phyloP scores from a whole-genome alignment of 2,329 filamentous ascomycete genomes.

The Chrysoporthe cubensis region DNA sequence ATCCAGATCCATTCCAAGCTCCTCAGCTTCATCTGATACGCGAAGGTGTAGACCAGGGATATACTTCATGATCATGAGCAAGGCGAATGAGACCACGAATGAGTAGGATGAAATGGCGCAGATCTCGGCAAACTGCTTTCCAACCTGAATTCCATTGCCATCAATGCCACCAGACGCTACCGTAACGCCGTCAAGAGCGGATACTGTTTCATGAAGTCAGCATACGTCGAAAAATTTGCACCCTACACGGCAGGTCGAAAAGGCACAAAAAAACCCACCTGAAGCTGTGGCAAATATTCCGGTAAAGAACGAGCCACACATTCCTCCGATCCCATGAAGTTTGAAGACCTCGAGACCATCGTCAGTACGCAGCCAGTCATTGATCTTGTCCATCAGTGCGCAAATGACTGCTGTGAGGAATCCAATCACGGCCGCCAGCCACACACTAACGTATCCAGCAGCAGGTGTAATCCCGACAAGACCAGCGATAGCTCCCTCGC shows the following conservation, averaged over 20 bases:
- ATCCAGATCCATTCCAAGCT: constrained; percentile 55
- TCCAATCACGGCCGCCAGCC: constrained; percentile 55
- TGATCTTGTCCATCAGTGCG: constrained; percentile 52
- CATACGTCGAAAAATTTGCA: neutral
- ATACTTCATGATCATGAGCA: constrained; percentile 60
- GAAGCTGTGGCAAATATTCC: constrained; percentile 57
- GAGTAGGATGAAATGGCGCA: constrained; percentile 58
- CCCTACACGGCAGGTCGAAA: constrained; percentile 2
- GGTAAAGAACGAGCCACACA: constrained; percentile 59
- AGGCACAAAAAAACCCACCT: constrained; percentile 26
- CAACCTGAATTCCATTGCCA: constrained; percentile 57
- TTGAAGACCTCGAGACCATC: constrained; percentile 64
- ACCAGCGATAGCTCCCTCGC: constrained; percentile 59
- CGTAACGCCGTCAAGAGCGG: constrained; percentile 55
- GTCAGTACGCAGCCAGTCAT: constrained; percentile 57
- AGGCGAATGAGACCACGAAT: constrained; percentile 54
- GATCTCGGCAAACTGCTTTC: constrained; percentile 61
- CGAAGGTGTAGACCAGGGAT: constrained; percentile 62
- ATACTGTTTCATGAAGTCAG: constrained; percentile 39
- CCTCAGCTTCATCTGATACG: constrained; percentile 58
- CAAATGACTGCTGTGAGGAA: constrained; percentile 53
- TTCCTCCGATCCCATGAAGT: constrained; percentile 62
- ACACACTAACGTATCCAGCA: constrained; percentile 58
- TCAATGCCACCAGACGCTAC: constrained; percentile 50
- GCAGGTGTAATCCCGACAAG: constrained; percentile 63